These are phyloP conservation scores for Biscogniauxia mediterranea DNA, from an alignment of 2,329 filamentous ascomycete species.

Conservation along the genomic window DNA sequence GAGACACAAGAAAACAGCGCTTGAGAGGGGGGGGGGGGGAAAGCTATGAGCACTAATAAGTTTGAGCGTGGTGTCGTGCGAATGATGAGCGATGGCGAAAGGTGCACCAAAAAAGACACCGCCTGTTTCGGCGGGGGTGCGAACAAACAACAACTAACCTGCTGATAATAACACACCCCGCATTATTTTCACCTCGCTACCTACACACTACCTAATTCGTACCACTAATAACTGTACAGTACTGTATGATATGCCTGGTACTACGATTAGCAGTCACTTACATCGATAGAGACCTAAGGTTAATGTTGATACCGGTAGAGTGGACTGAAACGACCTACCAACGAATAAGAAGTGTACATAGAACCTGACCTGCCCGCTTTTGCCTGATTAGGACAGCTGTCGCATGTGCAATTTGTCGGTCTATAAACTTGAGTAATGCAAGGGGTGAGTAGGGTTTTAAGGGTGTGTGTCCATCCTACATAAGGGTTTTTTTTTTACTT, in stretches of 20 bases:
- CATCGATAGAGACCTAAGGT: too few species aligned
- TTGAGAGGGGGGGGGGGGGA: neutral
- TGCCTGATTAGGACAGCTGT: conserved; percentile 15
- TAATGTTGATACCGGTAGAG: too few species aligned
- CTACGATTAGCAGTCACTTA: too few species aligned
- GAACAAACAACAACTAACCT: conserved; percentile 9
- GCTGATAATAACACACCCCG: conserved; percentile 21
- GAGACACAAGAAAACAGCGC: neutral
- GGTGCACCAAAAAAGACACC: conserved; percentile 2
- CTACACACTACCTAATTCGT: too few species aligned
- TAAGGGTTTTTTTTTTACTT: too few species aligned
- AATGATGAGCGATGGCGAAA: conserved; percentile 24
- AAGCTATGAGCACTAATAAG: conserved; percentile 9
- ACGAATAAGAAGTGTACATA: too few species aligned
- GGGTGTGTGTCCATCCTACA: neutral
- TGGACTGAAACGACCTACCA: too few species aligned
- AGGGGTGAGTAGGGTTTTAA: conserved; percentile 3
- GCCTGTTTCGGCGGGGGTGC: conserved; percentile 1
- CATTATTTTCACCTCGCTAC: too few species aligned
- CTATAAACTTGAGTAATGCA: conserved; percentile 9
- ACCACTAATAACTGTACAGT: too few species aligned
- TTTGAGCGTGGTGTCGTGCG: conserved; percentile 18
- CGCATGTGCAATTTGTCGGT: conserved; percentile 17
- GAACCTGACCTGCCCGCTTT: neutral
- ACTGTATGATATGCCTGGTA: too few species aligned